A percentile compares a stretch with the other conserved stretches of the same genome.
These are phyloP conservation scores for Danielia reshetovae DNA, from an alignment of 805 yeast species.

Conservation along the genomic window DNA sequence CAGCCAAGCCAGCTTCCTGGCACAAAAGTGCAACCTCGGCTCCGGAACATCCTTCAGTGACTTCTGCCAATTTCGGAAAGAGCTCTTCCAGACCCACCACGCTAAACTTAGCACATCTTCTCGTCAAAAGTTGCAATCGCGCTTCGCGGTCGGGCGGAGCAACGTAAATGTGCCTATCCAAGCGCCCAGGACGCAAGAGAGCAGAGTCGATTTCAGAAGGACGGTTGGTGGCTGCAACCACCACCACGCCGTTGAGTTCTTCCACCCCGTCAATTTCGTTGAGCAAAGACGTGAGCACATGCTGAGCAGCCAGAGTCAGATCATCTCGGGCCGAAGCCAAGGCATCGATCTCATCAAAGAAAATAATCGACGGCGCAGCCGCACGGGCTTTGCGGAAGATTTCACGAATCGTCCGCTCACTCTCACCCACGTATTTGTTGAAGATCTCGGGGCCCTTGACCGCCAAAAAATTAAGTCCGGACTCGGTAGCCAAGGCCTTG, in stretches of 20 bases:
- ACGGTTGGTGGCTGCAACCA: conserved; percentile 94
- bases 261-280: conserved; percentile 98
- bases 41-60: conserved; percentile 92
- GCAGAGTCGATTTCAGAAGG: conserved; percentile 95
- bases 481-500: conserved; percentile 91
- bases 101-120: conserved; percentile 64
- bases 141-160: conserved; percentile 87
- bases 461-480: conserved; percentile 89
- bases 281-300: conserved; percentile 84
- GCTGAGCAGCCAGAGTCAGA: conserved; percentile 67
- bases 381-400: conserved; percentile 91
- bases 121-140: conserved; percentile 69
- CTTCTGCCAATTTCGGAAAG: conserved; percentile 49
- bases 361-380: conserved; percentile 90
- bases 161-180: conserved; percentile 90
- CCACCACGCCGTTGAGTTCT: conserved; percentile 86
- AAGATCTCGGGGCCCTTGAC: conserved; percentile 97
- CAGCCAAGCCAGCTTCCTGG: conserved; percentile 95
- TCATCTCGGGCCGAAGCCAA: conserved; percentile 72
- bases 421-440: conserved; percentile 94
- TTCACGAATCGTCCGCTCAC: conserved; percentile 90
- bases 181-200: conserved; percentile 88
- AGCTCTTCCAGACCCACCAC: conserved; percentile 40
- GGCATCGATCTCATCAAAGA: conserved; percentile 97
- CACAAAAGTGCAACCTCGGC: conserved; percentile 90